Percentiles rank a stretch among this genome's conserved stretches.
phyloP scores from a whole-genome alignment of 768 basidiomycete species.

The Kondoa subrosea region DNA sequence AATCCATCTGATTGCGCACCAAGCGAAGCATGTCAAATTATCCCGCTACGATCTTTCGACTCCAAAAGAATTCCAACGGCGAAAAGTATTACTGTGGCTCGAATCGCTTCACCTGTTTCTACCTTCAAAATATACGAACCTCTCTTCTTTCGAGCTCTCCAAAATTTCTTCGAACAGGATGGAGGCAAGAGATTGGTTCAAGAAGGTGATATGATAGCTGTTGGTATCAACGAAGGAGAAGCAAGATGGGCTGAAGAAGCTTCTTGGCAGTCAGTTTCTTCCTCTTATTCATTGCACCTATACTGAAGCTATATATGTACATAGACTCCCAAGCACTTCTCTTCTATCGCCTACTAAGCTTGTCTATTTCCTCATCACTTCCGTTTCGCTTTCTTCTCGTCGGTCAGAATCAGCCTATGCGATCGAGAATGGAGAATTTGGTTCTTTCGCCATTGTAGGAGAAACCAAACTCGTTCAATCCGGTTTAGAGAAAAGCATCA shows the following conservation, averaged over 20 bases:
- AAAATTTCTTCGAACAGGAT: constrained; percentile 43
- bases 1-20: not conserved
- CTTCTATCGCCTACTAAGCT: not conserved
- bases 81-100: constrained; percentile 51
- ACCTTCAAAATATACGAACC: constrained; percentile 49
- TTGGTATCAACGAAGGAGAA: constrained; percentile 41
- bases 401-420: not conserved
- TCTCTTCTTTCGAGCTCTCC: constrained; percentile 47
- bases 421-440: constrained; percentile 8
- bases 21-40: not conserved
- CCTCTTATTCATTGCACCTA: not conserved
- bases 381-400: constrained; percentile 8
- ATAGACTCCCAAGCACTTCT: not conserved
- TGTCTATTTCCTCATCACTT: not conserved
- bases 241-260: constrained; percentile 21
- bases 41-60: not conserved
- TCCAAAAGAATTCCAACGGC: constrained; percentile 41
- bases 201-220: constrained; percentile 53
- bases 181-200: constrained; percentile 44
- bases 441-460: not conserved
- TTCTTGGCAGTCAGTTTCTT: constrained; percentile 21
- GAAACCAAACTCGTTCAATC: not conserved
- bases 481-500: not conserved
- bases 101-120: constrained; percentile 60
- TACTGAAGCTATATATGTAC: not conserved